Evolutionary conservation across 169 alveolate genomes (phyloP).

Genomic region (Plasmodium chabaudi): DNA sequence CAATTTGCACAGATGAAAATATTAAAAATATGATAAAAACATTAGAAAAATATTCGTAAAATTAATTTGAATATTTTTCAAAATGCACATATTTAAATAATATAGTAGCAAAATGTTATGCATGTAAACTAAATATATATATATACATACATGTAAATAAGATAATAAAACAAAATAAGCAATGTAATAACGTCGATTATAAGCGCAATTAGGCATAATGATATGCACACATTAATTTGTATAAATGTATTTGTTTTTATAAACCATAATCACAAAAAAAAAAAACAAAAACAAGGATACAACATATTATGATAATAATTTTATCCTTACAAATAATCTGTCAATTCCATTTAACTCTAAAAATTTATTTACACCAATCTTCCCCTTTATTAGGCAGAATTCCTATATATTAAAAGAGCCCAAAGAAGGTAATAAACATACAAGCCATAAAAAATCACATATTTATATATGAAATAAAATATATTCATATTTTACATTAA

Average conservation of each 20-base stretch:
- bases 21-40: conserved; percentile 56
- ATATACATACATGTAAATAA: conserved; percentile 1
- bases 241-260: neutral
- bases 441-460: conserved; percentile 7
- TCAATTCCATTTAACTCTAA: neutral
- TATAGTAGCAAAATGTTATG: neutral
- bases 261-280: neutral
- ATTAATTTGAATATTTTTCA: neutral
- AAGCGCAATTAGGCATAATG: too few species aligned
- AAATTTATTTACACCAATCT: conserved; percentile 4
- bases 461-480: neutral
- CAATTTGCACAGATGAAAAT: conserved; percentile 72
- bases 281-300: neutral
- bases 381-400: conserved; percentile 55
- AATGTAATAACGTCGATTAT: neutral
- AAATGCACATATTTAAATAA: neutral
- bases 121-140: conserved; percentile 2
- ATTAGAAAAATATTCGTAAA: conserved; percentile 56
- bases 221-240: too few species aligned
- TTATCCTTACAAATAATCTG: neutral
- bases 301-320: neutral
- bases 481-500: neutral
- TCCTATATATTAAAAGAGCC: conserved; percentile 53
- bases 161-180: neutral
- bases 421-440: conserved; percentile 22